These are phyloP conservation scores for Phalaenopsis equestris DNA, from an alignment of 106 monocot genomes.

Conservation along the genomic window DNA sequence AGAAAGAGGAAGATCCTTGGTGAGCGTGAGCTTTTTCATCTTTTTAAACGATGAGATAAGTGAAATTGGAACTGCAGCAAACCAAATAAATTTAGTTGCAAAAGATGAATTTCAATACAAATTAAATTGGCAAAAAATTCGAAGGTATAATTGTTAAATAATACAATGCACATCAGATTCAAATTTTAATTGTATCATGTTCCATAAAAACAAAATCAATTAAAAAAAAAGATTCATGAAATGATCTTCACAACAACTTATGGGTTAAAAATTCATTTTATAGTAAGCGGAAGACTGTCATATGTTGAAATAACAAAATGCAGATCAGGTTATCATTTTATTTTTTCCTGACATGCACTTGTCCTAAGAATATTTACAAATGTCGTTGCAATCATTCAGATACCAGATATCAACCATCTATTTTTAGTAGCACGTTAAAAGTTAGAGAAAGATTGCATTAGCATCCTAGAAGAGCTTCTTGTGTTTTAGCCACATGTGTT, in stretches of 20 bases:
- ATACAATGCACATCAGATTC: neutral
- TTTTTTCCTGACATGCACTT: neutral
- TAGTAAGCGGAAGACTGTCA: neutral
- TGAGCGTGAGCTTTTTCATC: conserved; percentile 84
- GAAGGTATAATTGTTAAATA: no score
- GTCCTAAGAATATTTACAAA: neutral
- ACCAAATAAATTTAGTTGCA: neutral
- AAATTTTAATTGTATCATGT: neutral
- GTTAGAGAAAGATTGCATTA: no score
- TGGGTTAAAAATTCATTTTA: neutral
- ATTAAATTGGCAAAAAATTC: neutral
- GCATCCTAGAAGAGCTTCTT: no score
- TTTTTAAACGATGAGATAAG: conserved; percentile 78
- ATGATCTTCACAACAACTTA: neutral
- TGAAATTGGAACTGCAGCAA: conserved; percentile 65
- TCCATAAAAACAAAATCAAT: neutral
- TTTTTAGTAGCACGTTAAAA: no score
- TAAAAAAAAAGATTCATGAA: neutral
- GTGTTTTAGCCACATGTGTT: no score
- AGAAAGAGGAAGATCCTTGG: conserved; percentile 38
- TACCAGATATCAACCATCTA: no score
- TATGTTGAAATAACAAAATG: neutral
- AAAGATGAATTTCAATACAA: neutral
- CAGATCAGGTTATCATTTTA: neutral
- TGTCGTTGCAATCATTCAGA: neutral